Evolutionary conservation across 1,284 basidiomycete species (phyloP), one percentile per base, ranked within the genome.

Genomic region (Sutorius eximius): DNA sequence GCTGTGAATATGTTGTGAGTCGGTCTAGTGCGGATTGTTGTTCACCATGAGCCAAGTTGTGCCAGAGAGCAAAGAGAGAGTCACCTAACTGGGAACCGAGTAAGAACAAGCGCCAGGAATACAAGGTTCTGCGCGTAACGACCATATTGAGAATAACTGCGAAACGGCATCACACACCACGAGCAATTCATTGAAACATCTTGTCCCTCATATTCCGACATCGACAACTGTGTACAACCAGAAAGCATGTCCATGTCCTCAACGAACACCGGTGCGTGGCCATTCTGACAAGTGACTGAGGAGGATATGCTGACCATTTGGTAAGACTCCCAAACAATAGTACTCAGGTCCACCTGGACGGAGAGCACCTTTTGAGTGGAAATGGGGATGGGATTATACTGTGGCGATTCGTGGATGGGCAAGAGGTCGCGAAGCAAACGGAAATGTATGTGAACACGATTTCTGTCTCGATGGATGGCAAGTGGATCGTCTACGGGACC

Each of bases 381-480:
- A 10, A 6, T 15, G 3, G 5, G 0, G 15, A 16, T 16, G 20
- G 20, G 10, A 22, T 38, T 12, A 18, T 9, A 38, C 30, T 9
- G 12, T 45, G 45, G 45, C 45, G 13, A 37, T 15, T 45, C 9
- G 27, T 8, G 1, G 45, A 45, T 3, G 18, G 30, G 0, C 18
- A 32, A 45, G 18, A 32, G 8, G 12, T 20, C 15, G 15, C 27
- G 13, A 44, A 5, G 6, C 27, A 34, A 11, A 16, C 13, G 3
- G 43, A 18, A 22, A 5, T 34, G 12, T 0, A 4, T 1, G n/a
- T 44, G 20, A 0, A 0, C 1, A 30, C 30, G 1, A 34, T 45
- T 16, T 6, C 18, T 11, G 15, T 22, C 13, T 45, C 44, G 20
- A 34, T 8, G 13, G 18, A 45, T 2, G 8, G 22, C 5, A 34